phyloP scores from a whole-genome alignment of 225 moss, liverwort and hornwort genomes.

The Climacium dendroides region DNA sequence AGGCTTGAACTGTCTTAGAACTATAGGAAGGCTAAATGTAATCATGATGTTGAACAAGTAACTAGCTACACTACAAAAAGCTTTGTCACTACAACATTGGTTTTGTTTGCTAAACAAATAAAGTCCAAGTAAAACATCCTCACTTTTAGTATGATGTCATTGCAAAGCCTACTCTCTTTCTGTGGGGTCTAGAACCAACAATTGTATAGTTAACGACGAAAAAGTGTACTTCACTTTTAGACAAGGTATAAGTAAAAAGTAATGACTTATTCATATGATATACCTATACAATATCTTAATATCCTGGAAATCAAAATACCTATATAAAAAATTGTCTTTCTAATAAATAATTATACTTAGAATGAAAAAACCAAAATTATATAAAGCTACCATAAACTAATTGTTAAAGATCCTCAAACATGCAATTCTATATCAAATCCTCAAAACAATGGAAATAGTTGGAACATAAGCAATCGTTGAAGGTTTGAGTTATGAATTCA shows the following conservation, averaged over 20 bases:
- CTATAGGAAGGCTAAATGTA: rapidly evolving
- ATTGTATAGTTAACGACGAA: not conserved
- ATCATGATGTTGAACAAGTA: not conserved
- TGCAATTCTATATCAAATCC: not conserved
- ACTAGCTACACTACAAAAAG: not conserved
- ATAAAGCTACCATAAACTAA: too few relatives aligned
- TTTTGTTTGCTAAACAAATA: too few relatives aligned
- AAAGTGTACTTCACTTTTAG: not conserved
- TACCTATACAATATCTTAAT: not conserved
- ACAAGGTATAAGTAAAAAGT: not conserved
- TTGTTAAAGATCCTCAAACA: too few relatives aligned
- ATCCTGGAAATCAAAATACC: not conserved
- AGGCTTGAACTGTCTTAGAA: too few relatives aligned
- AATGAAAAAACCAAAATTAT: too few relatives aligned
- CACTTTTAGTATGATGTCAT: not conserved
- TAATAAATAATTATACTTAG: not conserved
- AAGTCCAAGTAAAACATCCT: not conserved
- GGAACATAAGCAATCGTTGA: not conserved
- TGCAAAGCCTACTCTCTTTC: not conserved
- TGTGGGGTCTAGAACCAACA: not conserved
- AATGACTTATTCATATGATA: not conserved
- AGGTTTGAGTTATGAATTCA: too few relatives aligned
- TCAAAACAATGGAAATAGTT: not conserved
- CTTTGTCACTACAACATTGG: too few relatives aligned
- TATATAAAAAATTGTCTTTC: not conserved